Base-by-base conservation (phyloP, 495 filamentous ascomycete genomes). In the Hypomontagnella monticulosa region DNA sequence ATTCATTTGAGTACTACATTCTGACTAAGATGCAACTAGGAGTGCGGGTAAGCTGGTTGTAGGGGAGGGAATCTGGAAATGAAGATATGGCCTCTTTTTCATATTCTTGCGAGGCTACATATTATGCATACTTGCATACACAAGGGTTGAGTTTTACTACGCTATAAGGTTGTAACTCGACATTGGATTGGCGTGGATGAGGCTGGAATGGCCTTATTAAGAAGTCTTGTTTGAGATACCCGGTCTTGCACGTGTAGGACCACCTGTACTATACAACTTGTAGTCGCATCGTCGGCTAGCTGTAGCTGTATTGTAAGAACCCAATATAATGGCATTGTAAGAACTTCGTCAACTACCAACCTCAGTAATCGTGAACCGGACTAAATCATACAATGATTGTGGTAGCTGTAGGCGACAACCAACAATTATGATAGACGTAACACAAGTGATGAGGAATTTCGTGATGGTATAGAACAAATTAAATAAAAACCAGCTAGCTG, bases 381-480 rank as follows among this genome's bases (percentile, higher is more conserved):
- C 2, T 6, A 6, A 27, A 6, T 2, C 23, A 27, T 6, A 6
- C 23, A 6, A 6, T 27, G 23, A 27, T 27, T 27, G 23, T 27
- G 6, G 6, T 27, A 27, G 3, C 23, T 10, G 7, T 11, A 18
- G 4, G 1, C 20, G 9, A 16, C 15, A 14, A 12, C 4, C 12
- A 19, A 9, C 36, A 16, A 15, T 49, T 14, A 16, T 14, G 27
- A 30, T 37, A 36, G 14, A 18, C 2, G 7, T 20, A 19, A n/a
- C 19, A 5, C 23, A 27, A 27, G 23, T 27, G 6, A 48, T 12
- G 23, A 27, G 6, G 23, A 27, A 6, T 57, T 37, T 20, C 33
- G 20, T 51, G 57, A 52, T 64, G 53, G 53, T 58, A 65, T 65
- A 65, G 15, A 40, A 58, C 61, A 63, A 57, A 55, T 36, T 32